A percentile compares a stretch with the other conserved stretches of the same genome.
Conservation (phyloP, 2,329 filamentous ascomycete species). For the Calcarisporium arbuscula region DNA sequence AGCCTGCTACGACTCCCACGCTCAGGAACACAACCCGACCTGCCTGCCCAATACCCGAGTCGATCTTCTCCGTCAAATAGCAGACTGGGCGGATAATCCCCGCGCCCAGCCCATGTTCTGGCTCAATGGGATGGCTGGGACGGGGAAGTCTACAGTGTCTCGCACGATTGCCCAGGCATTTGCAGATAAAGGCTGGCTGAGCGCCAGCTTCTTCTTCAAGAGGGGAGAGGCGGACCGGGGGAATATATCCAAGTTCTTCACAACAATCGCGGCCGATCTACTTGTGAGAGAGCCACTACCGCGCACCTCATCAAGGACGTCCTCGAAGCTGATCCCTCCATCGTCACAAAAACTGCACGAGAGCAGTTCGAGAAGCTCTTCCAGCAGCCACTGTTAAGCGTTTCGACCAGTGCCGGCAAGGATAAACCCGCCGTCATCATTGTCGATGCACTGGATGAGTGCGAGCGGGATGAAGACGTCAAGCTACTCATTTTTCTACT, state of each 20-base stretch:
- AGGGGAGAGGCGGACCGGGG: conserved; percentile 30
- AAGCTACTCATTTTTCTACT: conserved; percentile 18
- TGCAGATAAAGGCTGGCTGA: conserved; percentile 13
- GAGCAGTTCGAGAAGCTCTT: conserved; percentile 35
- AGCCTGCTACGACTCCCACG: conserved; percentile 24
- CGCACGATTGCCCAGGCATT: conserved; percentile 23
- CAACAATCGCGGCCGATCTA: conserved; percentile 31
- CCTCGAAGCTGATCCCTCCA: conserved; percentile 23
- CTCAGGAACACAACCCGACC: conserved; percentile 21
- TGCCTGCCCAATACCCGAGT: conserved; percentile 24
- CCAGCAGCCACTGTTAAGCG: conserved; percentile 20
- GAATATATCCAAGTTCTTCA: conserved; percentile 27
- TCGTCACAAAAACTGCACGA: conserved; percentile 18
- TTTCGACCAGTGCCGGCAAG: not conserved
- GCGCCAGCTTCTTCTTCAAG: conserved; percentile 39
- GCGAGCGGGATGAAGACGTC: conserved; percentile 20
- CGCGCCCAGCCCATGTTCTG: conserved; percentile 23
- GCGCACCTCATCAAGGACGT: conserved; percentile 16
- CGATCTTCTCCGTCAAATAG: conserved; percentile 22
- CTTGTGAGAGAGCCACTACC: conserved; percentile 14
- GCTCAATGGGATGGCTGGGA: conserved; percentile 32
- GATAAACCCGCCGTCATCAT: conserved; percentile 19
- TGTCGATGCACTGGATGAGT: conserved; percentile 25
- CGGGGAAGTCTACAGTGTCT: conserved; percentile 33
- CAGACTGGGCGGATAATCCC: conserved; percentile 19